Conservation (phyloP, 2,329 filamentous ascomycete genomes). For the Capronia americana region DNA sequence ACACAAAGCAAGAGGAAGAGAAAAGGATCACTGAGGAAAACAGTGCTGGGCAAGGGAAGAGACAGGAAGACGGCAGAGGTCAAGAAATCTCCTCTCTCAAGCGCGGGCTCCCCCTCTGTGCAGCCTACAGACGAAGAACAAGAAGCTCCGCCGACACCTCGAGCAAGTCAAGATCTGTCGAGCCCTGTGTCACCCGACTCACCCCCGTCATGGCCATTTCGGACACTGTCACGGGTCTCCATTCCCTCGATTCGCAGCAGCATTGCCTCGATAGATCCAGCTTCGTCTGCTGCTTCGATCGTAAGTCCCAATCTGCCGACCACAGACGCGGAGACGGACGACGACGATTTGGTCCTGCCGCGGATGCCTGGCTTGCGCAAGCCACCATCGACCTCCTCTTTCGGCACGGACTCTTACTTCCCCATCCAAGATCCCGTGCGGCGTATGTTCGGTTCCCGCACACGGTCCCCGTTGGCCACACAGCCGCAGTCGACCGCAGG, state of each 20-base stretch:
- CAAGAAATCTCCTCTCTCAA: slow-evolving; percentile 53
- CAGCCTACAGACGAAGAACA: slow-evolving; percentile 33
- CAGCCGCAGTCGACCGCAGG: slow-evolving; percentile 45
- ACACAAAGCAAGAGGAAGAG: slow-evolving; percentile 64
- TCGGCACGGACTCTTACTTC: slow-evolving; percentile 68
- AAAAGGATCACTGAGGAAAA: slow-evolving; percentile 85
- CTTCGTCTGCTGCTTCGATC: slow-evolving; percentile 45
- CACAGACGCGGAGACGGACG: slow-evolving; percentile 78
- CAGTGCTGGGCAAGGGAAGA: slow-evolving; percentile 75
- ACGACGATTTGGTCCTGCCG: slow-evolving; percentile 74
- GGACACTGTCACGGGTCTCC: slow-evolving; percentile 38
- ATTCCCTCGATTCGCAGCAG: slow-evolving; percentile 43
- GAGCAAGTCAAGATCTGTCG: slow-evolving; percentile 30
- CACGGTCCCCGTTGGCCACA: slow-evolving; percentile 49
- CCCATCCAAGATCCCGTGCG: slow-evolving; percentile 49
- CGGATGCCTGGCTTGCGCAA: slow-evolving; percentile 46
- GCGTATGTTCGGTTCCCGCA: slow-evolving; percentile 39
- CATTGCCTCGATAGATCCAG: slow-evolving; percentile 45
- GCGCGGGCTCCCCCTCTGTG: slow-evolving; percentile 24
- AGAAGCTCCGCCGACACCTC: slow-evolving; percentile 32
- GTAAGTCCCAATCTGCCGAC: slow-evolving; percentile 64
- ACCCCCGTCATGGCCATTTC: slow-evolving; percentile 39
- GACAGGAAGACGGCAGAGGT: slow-evolving; percentile 63
- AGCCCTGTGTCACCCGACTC: slow-evolving; percentile 36
- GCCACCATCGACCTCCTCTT: slow-evolving; percentile 46